Base-by-base conservation (phyloP, 2,329 filamentous ascomycete genomes). In the Penicillium sp. region DNA sequence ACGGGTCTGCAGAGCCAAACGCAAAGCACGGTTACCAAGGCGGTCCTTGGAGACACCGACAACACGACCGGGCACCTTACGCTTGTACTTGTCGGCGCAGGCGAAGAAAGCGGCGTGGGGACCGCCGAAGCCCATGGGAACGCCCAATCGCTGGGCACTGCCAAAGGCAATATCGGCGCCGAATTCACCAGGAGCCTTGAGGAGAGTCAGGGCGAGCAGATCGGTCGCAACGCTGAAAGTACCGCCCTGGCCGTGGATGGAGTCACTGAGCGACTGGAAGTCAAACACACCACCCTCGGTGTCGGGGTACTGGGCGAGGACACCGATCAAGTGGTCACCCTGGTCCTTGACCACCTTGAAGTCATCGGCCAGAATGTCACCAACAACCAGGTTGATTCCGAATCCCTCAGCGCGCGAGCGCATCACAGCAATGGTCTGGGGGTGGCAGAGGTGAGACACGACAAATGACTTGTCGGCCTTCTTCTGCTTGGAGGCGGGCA, bases 91-190 rank as follows among this genome's bases (percentile, higher is more conserved):
- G 44, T 96, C 92, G 48, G 84, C 84, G 48, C 92, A 91, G 18
- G 92, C 89, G 70, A 97, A 96, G 81, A 97, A 97, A 16, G 92
- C 92, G 24, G 92, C 92, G 67, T 96, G 92, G n/a, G 92, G 92
- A 18, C 92, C 92, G 65, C 92, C 92, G 63, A 87, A 95, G 44
- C 92, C 92, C 68, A 96, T 84, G 2, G 92, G 92, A 11, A 97
- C 89, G 70, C 92, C 92, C 55, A 96, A 88, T 52, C 92, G 81
- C 76, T 97, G 92, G 14, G 92, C 86, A 66, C 87, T 96, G 60
- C 92, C 92, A 68, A 97, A 95, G 5, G 92, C 92, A 63, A 97
- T 90, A 68, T 97, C 92, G 20, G 92, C 92, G 38, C 92, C 92
- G 75, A 92, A 96, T 68, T 96, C 92, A 44, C 92, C 92, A 0